Evolutionary conservation across 2,329 filamentous ascomycete species (phyloP).

Genomic region (Didymella segeticola): DNA sequence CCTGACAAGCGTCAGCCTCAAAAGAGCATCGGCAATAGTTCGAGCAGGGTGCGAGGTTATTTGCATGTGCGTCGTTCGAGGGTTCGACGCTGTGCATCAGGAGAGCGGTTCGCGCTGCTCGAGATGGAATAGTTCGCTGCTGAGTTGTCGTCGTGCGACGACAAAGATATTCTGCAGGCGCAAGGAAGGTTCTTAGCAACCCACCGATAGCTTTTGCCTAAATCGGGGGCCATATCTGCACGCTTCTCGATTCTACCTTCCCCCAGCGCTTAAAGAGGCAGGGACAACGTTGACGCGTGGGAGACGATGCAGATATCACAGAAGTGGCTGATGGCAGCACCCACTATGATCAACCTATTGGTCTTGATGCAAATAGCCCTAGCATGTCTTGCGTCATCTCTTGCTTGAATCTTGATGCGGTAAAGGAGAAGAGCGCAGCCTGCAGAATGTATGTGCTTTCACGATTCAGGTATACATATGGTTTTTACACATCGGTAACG

Average conservation of each 20-base stretch:
- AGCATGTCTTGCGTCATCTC: conserved; percentile 1
- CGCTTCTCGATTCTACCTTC: not conserved
- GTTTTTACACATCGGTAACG: conserved; percentile 5
- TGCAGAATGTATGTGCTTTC: conserved; percentile 15
- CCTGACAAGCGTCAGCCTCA: conserved; percentile 7
- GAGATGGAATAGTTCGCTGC: conserved; percentile 17
- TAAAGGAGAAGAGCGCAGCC: conserved; percentile 35
- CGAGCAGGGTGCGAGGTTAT: not conserved
- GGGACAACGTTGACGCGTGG: conserved; percentile 7
- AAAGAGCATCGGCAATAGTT: not conserved
- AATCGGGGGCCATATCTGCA: conserved; percentile 2
- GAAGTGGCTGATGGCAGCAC: conserved; percentile 24
- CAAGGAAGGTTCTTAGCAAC: conserved; percentile 18
- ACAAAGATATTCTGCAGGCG: conserved; percentile 21
- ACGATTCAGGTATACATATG: not conserved
- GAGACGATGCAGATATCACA: conserved; percentile 10
- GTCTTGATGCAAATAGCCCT: conserved; percentile 2
- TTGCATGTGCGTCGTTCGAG: conserved; percentile 33
- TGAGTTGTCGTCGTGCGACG: conserved; percentile 27
- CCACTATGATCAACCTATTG: conserved; percentile 3
- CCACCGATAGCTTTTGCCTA: conserved; percentile 2
- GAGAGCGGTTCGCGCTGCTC: conserved; percentile 10
- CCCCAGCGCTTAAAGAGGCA: conserved; percentile 4
- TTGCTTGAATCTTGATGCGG: not conserved
- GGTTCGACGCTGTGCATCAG: conserved; percentile 18